phyloP scores from a whole-genome alignment of 805 yeast species.

The Starmerella powellii region DNA sequence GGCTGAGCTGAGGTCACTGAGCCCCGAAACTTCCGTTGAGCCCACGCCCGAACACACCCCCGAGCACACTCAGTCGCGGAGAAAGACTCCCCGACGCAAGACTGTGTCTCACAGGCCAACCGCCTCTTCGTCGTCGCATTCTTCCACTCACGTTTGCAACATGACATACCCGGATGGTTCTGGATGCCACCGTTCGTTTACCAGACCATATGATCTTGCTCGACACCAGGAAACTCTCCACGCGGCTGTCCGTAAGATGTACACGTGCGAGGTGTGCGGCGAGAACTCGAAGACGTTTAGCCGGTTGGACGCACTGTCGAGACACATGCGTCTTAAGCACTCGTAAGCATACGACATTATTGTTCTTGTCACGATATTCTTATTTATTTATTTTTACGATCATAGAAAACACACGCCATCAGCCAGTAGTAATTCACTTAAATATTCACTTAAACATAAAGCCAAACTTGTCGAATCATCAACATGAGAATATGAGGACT shows the following conservation, averaged over 20 bases:
- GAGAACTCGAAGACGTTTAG: slow-evolving; percentile 74
- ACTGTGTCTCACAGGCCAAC: slow-evolving; percentile 2
- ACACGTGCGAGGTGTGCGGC: slow-evolving; percentile 78
- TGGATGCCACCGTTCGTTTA: slow-evolving; percentile 66
- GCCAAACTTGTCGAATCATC: no score
- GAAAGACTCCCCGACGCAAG: slow-evolving; percentile 1
- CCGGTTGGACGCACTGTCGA: slow-evolving; percentile 84
- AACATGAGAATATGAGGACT: no score
- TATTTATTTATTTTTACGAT: slow-evolving; percentile 1
- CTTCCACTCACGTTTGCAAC: slow-evolving; percentile 19
- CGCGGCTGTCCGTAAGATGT: slow-evolving; percentile 72
- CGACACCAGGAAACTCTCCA: slow-evolving; percentile 96
- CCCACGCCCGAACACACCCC: neutral
- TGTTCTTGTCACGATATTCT: neutral
- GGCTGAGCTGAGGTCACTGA: no score
- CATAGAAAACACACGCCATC: no score
- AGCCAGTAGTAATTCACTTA: no score
- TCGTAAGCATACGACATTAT: slow-evolving; percentile 34
- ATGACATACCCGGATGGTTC: slow-evolving; percentile 28
- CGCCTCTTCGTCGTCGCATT: slow-evolving; percentile 2
- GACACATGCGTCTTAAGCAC: slow-evolving; percentile 89
- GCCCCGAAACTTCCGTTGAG: no score
- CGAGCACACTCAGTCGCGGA: neutral
- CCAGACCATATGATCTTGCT: slow-evolving; percentile 87
- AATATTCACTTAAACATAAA: no score